Conservation (phyloP, 129 eudicot species). For the Mikania micrantha region DNA sequence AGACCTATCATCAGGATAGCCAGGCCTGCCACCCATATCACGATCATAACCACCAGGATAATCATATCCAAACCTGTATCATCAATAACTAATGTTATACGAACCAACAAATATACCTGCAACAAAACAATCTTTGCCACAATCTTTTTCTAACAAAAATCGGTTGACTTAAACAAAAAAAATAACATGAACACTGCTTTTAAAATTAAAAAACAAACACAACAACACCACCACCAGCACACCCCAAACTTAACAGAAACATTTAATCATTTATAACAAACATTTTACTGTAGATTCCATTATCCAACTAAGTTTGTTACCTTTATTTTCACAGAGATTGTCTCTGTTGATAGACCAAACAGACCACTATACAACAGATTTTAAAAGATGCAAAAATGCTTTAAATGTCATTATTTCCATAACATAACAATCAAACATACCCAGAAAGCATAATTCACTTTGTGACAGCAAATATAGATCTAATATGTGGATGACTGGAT, state of each 20-base stretch:
- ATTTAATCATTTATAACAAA: neutral
- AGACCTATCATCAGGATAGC: conserved; percentile 83
- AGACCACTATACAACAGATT: neutral
- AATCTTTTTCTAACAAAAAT: neutral
- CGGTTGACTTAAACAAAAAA: neutral
- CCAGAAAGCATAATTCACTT: neutral
- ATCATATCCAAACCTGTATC: conserved; percentile 82
- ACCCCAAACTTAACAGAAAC: neutral
- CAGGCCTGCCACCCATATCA: conserved; percentile 74
- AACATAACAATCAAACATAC: no score
- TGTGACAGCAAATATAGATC: neutral
- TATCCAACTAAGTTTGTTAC: neutral
- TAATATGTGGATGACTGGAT: neutral
- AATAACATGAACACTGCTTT: neutral
- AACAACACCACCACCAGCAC: no score
- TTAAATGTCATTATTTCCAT: neutral
- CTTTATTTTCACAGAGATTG: neutral
- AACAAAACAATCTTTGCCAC: conserved; percentile 1
- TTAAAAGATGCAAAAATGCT: neutral
- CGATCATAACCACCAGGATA: conserved; percentile 80
- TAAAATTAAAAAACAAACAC: neutral
- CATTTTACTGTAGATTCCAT: neutral
- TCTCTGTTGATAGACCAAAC: neutral
- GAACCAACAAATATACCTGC: neutral
- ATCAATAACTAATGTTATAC: conserved; percentile 2